phyloP scores from a whole-genome alignment of 176 grass and related monocot species.

The Bonia amplexicaulis region DNA sequence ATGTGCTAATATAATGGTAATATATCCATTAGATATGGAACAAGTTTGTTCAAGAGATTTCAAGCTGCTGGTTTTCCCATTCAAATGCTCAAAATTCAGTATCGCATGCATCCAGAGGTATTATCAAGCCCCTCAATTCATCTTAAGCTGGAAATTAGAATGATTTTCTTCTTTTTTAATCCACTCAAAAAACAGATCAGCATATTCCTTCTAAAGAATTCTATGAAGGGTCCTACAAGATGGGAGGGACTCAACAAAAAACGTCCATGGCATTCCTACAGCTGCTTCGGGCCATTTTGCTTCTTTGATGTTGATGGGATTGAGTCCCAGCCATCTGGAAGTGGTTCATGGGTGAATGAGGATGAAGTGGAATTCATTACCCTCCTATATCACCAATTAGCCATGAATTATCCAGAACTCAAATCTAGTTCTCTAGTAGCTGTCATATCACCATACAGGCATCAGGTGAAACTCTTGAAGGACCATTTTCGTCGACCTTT shows the following conservation, averaged over 20 bases:
- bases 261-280: slow-evolving; percentile 63
- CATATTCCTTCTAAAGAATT: slow-evolving; percentile 94
- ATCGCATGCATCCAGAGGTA: slow-evolving; percentile 97
- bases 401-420: slow-evolving; percentile 55
- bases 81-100: slow-evolving; percentile 95
- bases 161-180: slow-evolving; percentile 15
- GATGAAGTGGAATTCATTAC: slow-evolving; percentile 85
- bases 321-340: slow-evolving; percentile 71
- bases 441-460: slow-evolving; percentile 79
- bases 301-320: slow-evolving; percentile 92
- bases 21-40: slow-evolving; percentile 64
- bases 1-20: slow-evolving; percentile 20
- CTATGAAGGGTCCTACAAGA: slow-evolving; percentile 73
- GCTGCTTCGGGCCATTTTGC: slow-evolving; percentile 81
- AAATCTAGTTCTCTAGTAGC: slow-evolving; percentile 69
- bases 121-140: slow-evolving; percentile 11
- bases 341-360: slow-evolving; percentile 88
- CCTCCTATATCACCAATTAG: slow-evolving; percentile 73
- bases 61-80: slow-evolving; percentile 91
- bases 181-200: slow-evolving; percentile 64
- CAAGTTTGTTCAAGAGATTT: slow-evolving; percentile 96
- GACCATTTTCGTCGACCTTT: slow-evolving; percentile 75
- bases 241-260: slow-evolving; percentile 61
- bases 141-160: slow-evolving; percentile 16
- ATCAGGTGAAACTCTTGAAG: slow-evolving; percentile 77